Base-by-base conservation (phyloP, 2,329 filamentous ascomycete genomes). In the Fusarium nurragi region DNA sequence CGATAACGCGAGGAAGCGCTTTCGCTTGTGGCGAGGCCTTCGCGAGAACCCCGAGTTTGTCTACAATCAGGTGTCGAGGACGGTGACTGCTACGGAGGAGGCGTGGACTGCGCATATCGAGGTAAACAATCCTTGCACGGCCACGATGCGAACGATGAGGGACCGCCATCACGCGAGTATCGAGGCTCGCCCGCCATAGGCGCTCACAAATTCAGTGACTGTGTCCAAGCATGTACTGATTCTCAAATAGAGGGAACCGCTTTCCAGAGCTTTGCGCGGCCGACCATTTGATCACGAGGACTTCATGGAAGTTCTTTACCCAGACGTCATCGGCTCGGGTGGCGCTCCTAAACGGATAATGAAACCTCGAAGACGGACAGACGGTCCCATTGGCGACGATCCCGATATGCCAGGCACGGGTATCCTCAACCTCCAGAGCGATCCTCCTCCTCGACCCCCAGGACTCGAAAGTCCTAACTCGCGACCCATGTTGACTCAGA, bases 1-100 rank as follows among this genome's bases (percentile, higher is more conserved):
- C 64, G 85, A 88, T 75, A 88, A 88, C 73, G 85, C 85, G 58
- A 81, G 85, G 47, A 88, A 88, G 74, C 84, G 85, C 69, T 88
- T 87, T 61, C 83, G 85, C n/a, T 77, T 87, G 49, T 88, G 85
- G 85, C 77, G 85, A 18, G 84, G 85, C 21, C 74, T 88, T 65
- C 78, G 85, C 22, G 85, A 87, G 71, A 81, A 88, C 56, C 81
- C 83, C 4, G 83, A 85, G 13, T 88, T 88, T 56, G 72, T 80
- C 4, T 88, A 87, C 68, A 84, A 86, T 60, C 76, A 79, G 6
- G 73, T 75, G 22, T 79, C 80, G 11, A 78, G 78, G 65, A 86
- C 80, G 16, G 84, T 88, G 26, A 83, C 81, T 12, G 85, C 83
- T 8, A 82, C 79, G 26, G 85, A 88, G 44, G 84, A 87, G 32